Evolutionary conservation across 2,329 filamentous ascomycete genomes (phyloP).

Genomic region (Epichloe baconii): DNA sequence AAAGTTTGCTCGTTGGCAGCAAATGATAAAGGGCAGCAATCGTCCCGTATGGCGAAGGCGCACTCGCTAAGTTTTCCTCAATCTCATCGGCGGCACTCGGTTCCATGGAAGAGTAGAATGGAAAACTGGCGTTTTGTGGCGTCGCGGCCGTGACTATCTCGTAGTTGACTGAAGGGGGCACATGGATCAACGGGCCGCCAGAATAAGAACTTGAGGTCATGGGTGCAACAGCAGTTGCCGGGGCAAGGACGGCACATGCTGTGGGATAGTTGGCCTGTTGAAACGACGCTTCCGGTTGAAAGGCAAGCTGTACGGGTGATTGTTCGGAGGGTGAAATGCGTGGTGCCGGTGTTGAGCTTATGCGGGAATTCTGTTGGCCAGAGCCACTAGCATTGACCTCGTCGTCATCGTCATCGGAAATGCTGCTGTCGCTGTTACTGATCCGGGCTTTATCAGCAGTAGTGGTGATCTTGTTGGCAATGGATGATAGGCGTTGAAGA

Average conservation of each 20-base stretch:
- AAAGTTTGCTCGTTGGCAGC: slow-evolving; percentile 54
- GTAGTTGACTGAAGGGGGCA: slow-evolving; percentile 19
- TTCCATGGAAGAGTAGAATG: slow-evolving; percentile 21
- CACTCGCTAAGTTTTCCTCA: slow-evolving; percentile 9
- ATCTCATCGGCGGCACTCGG: slow-evolving; percentile 6
- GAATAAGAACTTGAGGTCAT: neutral
- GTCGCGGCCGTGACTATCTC: slow-evolving; percentile 39
- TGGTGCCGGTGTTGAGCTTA: neutral
- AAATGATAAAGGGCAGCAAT: slow-evolving; percentile 38
- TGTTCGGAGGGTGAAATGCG: neutral
- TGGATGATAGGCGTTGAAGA: slow-evolving; percentile 40
- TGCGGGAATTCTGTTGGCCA: neutral
- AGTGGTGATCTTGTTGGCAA: slow-evolving; percentile 44
- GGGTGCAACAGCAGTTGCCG: neutral
- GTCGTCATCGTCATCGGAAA: slow-evolving; percentile 2
- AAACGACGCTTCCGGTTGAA: neutral
- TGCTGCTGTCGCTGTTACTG: slow-evolving; percentile 9
- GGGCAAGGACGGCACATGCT: neutral
- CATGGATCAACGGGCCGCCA: slow-evolving; percentile 1
- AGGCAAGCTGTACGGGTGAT: neutral
- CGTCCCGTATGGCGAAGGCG: slow-evolving; percentile 17
- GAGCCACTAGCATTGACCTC: neutral
- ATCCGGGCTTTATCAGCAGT: slow-evolving; percentile 33
- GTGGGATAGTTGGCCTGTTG: neutral
- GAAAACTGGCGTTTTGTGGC: slow-evolving; percentile 40